These are phyloP conservation scores for Mariannaea elegans DNA, from an alignment of 2,329 filamentous ascomycete species.

Conservation along the genomic window DNA sequence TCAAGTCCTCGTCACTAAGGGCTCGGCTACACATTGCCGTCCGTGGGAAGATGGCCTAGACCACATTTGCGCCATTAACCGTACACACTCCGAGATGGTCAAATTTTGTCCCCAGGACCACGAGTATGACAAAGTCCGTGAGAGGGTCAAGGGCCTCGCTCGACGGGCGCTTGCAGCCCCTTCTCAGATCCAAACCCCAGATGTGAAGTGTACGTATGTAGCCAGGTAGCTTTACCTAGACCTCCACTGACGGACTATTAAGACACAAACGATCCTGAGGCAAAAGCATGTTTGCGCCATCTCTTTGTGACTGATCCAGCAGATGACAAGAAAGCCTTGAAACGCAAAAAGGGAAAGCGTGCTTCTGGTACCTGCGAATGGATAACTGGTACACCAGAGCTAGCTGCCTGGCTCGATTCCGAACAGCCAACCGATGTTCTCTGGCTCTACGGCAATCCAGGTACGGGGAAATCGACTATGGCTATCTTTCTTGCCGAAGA, in stretches of 20 bases:
- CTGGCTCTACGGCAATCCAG: conserved; percentile 32
- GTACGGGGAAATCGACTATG: conserved; percentile 37
- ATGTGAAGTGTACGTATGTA: too few species aligned
- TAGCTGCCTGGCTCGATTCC: conserved; percentile 28
- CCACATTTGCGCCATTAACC: conserved; percentile 31
- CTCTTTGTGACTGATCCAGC: conserved; percentile 33
- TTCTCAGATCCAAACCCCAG: too few species aligned
- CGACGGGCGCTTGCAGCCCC: too few species aligned
- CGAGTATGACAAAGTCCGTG: background rate
- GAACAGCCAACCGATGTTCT: conserved; percentile 14
- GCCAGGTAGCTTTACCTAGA: too few species aligned
- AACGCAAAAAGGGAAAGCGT: conserved; percentile 34
- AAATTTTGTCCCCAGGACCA: conserved; percentile 34
- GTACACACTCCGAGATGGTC: conserved; percentile 38
- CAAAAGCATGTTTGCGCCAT: conserved; percentile 18
- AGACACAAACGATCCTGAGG: background rate
- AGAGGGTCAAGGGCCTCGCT: conserved; percentile 6
- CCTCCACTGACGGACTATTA: too few species aligned
- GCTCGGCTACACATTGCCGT: conserved; percentile 36
- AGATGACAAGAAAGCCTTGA: conserved; percentile 30
- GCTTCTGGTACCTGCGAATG: conserved; percentile 31
- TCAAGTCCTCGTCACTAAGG: conserved; percentile 31
- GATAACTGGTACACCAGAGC: conserved; percentile 28
- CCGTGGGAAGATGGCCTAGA: conserved; percentile 29
- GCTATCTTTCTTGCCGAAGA: conserved; percentile 35